Evolutionary conservation across 148 eudicot species (phyloP), one percentile per base, ranked within the genome.

Genomic region (Silene latifolia): DNA sequence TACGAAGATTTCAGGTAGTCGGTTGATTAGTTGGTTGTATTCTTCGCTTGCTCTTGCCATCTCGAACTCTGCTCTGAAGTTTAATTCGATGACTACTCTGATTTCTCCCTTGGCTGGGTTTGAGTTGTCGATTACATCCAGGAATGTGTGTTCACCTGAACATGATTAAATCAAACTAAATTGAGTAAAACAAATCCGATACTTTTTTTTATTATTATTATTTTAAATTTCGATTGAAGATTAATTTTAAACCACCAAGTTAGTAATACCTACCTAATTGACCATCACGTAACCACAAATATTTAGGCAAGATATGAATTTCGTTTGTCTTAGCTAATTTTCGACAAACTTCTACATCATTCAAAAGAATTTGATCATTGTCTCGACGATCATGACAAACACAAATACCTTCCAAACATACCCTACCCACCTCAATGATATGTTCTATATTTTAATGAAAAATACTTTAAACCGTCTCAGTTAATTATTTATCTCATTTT

Each of bases 41-140:
- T 92, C 97, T 67, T 90, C 90, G 48, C 88, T 86, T n/a, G 92
- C 93, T 79, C 90, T 86, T 14, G 87, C 93, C 80, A 95, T 87
- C 79, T 95, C 93, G 60, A 95, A 95, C 64, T 90, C 89, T 5
- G 88, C 96, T 3, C 90, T 85, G 7, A 95, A 90, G 69, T 87
- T 92, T 63, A 92, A 51, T 76, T 92, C 99, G 20, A 95, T 81
- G 53, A 92, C 88, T 29, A 92, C 87, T 71, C 89, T 82, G 21
- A 81, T 44, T 83, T 86, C 87, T 58, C 89, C 91, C 71, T 86
- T 92, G 56, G 80, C 83, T 1, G 91, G 21, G 58, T 77, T 88
- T 0, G 88, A 81, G 51, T 78, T 80, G 75, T 95, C 92, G 4
- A 90, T 19, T 18, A 95, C 91, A 54, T 92, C 97, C 20, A 95